Evolutionary conservation across 768 basidiomycete genomes (phyloP), one percentile per base, ranked within the genome.

Genomic region (Termitomyces bulborhizus): DNA sequence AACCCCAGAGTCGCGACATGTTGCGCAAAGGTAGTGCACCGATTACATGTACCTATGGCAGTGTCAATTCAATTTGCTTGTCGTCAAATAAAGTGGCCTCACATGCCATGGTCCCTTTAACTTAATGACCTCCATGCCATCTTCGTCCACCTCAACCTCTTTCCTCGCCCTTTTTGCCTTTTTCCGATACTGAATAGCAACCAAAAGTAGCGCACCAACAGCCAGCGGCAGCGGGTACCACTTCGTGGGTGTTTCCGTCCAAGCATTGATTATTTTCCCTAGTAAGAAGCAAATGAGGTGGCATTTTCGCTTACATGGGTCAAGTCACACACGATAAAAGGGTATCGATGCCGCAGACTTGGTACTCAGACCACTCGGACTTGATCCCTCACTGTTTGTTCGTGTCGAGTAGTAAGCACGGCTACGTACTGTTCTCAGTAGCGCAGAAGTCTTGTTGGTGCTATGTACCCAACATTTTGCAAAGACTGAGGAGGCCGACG

Each of bases 1-100:
- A 95, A 6, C 97, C 97, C 94, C 96, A 98, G 5, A 98, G 71
- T 1, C 95, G 87, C n/a, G 96, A 98, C 66, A 98, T 84, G 58
- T 93, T 93, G 41, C 95, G 85, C 6, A 98, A 80, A 0, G 97
- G 97, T 1, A 99, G 81, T 9, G 95, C 95, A 50, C 95, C 96
- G 49, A 98, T 77, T 46, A 98, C 94, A 71, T 96, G 90, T n/a
- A 98, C 93, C 93, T 92, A 57, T 7, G 44, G 46, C 29, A 36
- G 6, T 47, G 42, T 45, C 18, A 51, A 37, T 31, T 24, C 24
- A 42, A 42, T 32, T 45, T 16, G 31, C 34, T 32, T 12, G 36
- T 16, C 34, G 21, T n/a, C 40, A 16, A 40, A 39, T 45, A 8
- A 50, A 3, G 47, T 53, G 34, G 24, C 73, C 85, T 63, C 61